These are phyloP conservation scores for Candida stauntonica DNA, from an alignment of 805 yeast genomes.

Conservation along the genomic window DNA sequence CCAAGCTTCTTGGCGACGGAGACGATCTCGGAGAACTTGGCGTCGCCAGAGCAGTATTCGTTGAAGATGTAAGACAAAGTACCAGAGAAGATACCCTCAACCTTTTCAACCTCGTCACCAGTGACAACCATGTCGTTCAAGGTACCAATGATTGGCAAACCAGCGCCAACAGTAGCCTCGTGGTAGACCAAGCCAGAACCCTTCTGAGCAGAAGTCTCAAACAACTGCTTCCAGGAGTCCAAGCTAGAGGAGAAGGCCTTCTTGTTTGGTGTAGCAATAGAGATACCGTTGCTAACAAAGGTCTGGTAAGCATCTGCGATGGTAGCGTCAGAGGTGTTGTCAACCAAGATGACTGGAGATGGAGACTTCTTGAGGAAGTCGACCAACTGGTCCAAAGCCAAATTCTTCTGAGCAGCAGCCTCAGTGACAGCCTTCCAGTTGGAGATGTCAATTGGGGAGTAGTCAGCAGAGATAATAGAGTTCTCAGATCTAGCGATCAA, in stretches of 20 bases:
- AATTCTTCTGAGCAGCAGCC: slow-evolving; percentile 40
- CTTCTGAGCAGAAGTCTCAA: slow-evolving; percentile 46
- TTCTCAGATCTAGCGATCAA: slow-evolving; percentile 72
- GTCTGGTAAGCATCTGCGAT: slow-evolving; percentile 75
- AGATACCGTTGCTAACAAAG: slow-evolving; percentile 71
- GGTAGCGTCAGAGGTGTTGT: slow-evolving; percentile 84
- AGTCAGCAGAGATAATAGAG: slow-evolving; percentile 66
- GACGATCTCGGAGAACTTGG: slow-evolving; percentile 87
- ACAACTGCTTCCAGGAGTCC: slow-evolving; percentile 72
- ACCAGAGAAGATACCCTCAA: slow-evolving; percentile 97
- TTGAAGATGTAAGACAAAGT: slow-evolving; percentile 93
- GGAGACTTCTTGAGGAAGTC: slow-evolving; percentile 62
- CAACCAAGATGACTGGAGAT: slow-evolving; percentile 78
- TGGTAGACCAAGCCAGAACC: slow-evolving; percentile 78
- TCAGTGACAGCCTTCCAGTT: slow-evolving; percentile 49
- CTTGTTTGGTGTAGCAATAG: slow-evolving; percentile 97
- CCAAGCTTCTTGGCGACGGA: slow-evolving; percentile 85
- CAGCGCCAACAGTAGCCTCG: slow-evolving; percentile 99
- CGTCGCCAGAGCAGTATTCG: slow-evolving; percentile 72
- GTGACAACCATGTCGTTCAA: slow-evolving; percentile 84
- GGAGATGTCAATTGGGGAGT: slow-evolving; percentile 61
- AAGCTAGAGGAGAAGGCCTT: slow-evolving; percentile 88
- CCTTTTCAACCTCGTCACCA: slow-evolving; percentile 86
- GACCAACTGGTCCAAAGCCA: slow-evolving; percentile 55
- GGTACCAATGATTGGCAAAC: slow-evolving; percentile 88